These are phyloP conservation scores for Puccinia coronata DNA, from an alignment of 1,284 basidiomycete species.

Conservation along the genomic window DNA sequence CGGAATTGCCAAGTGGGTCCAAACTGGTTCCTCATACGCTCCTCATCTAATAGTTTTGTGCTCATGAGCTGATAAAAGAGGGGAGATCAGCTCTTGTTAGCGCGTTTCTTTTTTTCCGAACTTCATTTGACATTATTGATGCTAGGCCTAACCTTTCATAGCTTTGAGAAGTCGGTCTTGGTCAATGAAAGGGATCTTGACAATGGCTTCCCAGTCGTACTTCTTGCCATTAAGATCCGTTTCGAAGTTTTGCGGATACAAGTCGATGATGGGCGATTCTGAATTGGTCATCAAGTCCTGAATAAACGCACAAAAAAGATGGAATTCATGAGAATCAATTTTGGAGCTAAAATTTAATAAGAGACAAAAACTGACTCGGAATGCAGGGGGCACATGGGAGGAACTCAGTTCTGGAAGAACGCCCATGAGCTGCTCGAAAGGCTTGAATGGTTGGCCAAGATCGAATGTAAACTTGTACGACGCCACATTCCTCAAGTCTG, in stretches of 20 bases:
- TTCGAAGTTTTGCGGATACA: conserved; percentile 89
- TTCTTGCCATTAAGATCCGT: conserved; percentile 97
- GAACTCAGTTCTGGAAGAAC: conserved; percentile 87
- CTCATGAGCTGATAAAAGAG: conserved; percentile 62
- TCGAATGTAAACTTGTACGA: conserved; percentile 82
- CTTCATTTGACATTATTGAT: no score
- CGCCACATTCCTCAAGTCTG: conserved; percentile 73
- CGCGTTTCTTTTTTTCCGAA: no score
- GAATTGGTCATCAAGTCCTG: conserved; percentile 90
- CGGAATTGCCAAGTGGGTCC: conserved; percentile 79
- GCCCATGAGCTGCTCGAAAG: conserved; percentile 97
- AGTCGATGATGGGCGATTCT: conserved; percentile 86
- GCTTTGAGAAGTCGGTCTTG: conserved; percentile 75
- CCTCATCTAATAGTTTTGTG: conserved; percentile 75
- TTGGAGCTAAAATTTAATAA: not conserved
- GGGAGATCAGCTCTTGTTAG: no score
- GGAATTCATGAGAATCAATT: not conserved
- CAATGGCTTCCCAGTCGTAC: conserved; percentile 96
- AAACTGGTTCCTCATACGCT: conserved; percentile 73
- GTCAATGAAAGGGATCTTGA: conserved; percentile 98
- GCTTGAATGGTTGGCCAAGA: conserved; percentile 84
- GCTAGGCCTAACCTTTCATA: conserved; percentile 70
- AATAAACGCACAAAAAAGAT: conserved; percentile 59
- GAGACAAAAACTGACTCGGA: conserved; percentile 56
- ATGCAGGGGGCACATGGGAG: conserved; percentile 82